phyloP scores from a whole-genome alignment of 2,329 filamentous ascomycete species.

The Pestalotiopsis sp. region DNA sequence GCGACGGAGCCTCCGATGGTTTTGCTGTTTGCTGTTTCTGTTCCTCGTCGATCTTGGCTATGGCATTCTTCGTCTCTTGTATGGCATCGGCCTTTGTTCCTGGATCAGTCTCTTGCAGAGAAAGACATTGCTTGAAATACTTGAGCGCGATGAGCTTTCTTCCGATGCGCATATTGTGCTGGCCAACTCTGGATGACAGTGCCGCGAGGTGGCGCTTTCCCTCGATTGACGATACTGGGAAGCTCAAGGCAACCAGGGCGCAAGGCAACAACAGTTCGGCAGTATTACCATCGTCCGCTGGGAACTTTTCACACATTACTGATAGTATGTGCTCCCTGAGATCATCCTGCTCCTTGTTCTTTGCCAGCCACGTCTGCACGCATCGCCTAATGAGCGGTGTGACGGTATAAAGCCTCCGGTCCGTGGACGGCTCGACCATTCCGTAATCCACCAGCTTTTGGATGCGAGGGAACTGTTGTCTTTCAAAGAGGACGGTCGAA shows the following conservation, averaged over 20 bases:
- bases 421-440: constrained; percentile 1
- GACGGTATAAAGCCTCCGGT: not conserved
- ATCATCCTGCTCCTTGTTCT: not conserved
- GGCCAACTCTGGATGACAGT: not conserved
- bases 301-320: not conserved
- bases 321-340: not conserved
- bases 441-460: not conserved
- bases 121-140: not conserved
- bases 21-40: not conserved
- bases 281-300: not conserved
- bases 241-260: not conserved
- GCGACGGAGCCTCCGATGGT: not conserved
- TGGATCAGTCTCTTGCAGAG: not conserved
- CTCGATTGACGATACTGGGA: not conserved
- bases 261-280: not conserved
- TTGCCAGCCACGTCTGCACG: not conserved
- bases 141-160: not conserved
- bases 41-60: not conserved
- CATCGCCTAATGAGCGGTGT: not conserved
- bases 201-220: not conserved
- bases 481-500: not conserved
- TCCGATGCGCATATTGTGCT: not conserved
- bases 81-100: not conserved
- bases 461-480: not conserved
- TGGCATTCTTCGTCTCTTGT: not conserved